Percentiles rank a stretch among this genome's conserved stretches.
Evolutionary conservation across 176 grass and related monocot species (phyloP).

Genomic region (Musa beccarii): DNA sequence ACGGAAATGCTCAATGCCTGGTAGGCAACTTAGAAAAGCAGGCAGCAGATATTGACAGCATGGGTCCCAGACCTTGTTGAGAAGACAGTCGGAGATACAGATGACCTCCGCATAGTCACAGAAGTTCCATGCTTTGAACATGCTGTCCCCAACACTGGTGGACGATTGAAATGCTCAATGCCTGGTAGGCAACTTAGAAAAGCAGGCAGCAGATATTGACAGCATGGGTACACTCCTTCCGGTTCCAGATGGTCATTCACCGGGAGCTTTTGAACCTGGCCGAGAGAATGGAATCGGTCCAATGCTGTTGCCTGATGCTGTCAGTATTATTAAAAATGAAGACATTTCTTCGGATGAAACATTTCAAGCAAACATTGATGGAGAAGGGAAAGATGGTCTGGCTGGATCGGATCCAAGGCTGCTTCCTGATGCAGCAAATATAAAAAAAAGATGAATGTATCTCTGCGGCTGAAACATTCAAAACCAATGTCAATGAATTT

Average conservation of each 20-base stretch:
- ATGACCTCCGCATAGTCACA: neutral
- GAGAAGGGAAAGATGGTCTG: too few species aligned
- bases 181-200: neutral
- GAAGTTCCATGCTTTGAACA: neutral
- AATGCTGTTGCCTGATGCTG: neutral
- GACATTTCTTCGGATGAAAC: neutral
- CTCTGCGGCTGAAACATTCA: too few species aligned
- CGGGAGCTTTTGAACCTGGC: neutral
- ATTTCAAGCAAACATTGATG: neutral
- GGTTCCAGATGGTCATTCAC: neutral
- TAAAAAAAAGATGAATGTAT: too few species aligned
- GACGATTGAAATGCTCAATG: neutral
- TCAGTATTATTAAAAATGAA: neutral
- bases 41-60: neutral
- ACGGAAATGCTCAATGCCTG: neutral
- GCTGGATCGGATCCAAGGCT: too few species aligned
- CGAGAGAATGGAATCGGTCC: neutral
- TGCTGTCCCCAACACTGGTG: neutral
- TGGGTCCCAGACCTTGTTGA: neutral
- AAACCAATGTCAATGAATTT: neutral
- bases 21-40: neutral
- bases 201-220: neutral
- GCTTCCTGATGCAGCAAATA: too few species aligned
- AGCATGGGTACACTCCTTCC: neutral
- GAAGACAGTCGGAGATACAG: neutral